Evolutionary conservation across 2,329 filamentous ascomycete genomes (phyloP).

Genomic region (Curvularia verruculosa): DNA sequence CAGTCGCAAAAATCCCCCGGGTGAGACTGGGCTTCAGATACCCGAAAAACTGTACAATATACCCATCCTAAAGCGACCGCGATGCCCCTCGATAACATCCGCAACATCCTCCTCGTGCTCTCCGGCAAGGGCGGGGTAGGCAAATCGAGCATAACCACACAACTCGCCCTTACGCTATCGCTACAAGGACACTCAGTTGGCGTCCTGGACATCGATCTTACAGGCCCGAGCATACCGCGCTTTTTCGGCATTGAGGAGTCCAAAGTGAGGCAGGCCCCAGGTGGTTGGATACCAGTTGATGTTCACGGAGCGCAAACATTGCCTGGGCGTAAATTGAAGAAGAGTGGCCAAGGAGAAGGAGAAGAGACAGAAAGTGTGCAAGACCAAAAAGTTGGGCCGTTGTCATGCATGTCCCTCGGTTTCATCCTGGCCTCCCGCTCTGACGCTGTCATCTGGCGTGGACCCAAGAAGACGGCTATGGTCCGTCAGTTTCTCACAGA

Average conservation of each 20-base stretch:
- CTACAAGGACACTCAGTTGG: constrained; percentile 87
- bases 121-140: constrained; percentile 98
- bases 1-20: neutral
- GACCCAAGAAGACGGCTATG: constrained; percentile 99
- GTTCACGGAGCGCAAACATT: constrained; percentile 68
- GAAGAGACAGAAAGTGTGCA: constrained; percentile 1
- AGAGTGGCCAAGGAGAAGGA: neutral
- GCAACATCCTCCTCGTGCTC: constrained; percentile 81
- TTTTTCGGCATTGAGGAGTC: constrained; percentile 88
- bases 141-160: constrained; percentile 96
- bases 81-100: constrained; percentile 73
- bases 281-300: constrained; percentile 88
- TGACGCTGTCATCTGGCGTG: constrained; percentile 95
- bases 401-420: constrained; percentile 89
- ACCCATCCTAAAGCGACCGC: constrained; percentile 21
- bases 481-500: constrained; percentile 94
- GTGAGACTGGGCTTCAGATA: neutral
- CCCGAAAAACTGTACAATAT: neutral
- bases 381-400: constrained; percentile 60
- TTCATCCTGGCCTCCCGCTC: constrained; percentile 84
- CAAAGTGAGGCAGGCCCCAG: constrained; percentile 89
- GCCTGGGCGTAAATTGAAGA: constrained; percentile 14
- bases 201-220: constrained; percentile 94
- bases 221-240: constrained; percentile 92
- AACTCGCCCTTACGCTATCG: constrained; percentile 87